Evolutionary conservation across 2,329 filamentous ascomycete genomes (phyloP), one percentile per base, ranked within the genome.

Genomic region (Epichloe aotearoae): DNA sequence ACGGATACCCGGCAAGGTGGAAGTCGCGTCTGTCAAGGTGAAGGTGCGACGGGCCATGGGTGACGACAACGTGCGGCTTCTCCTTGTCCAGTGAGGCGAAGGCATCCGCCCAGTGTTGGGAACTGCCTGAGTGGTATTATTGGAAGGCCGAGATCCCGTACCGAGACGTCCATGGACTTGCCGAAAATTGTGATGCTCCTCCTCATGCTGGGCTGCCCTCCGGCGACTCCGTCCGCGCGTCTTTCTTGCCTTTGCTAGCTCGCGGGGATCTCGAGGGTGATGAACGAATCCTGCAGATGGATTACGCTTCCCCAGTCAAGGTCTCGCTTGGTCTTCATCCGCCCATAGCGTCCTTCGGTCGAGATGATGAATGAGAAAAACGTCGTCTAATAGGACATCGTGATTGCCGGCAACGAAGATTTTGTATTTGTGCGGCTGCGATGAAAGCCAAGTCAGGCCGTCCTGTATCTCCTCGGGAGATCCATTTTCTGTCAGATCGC

Each of bases 391-490:
- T 1, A 64, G 52, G 5, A 68, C 49, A 48, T 74, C 71, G 52
- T 74, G 72, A 49, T 75, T 76, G 3, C 72, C 73, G 15, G 66
- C 71, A 5, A 75, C 59, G 4, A 73, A 63, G 41, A 75, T 61
- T 55, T 75, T 75, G 58, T 69, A 56, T 5, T 51, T 43, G 51
- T 73, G 71, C 0, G 68, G 61, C 49, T 69, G 68, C 0, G 56
- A 45, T 8, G 57, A 56, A 10, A 75, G 57, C 73, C 73, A 77
- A n/a, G 57, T 50, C 10, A 74, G 53, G 11, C 64, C 56, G 2
- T 62, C 61, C 45, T 69, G 58, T 1, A 74, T 55, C 53, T 74
- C 71, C 4, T 60, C 55, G 19, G 66, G 61, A 0, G 69, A 66
- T n/a, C 70, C 72, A n/a, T 62, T 61, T 47, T 70, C 60, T 1